phyloP scores from a whole-genome alignment of 1,139 yeast genomes.

The Nadsonia commutata region DNA sequence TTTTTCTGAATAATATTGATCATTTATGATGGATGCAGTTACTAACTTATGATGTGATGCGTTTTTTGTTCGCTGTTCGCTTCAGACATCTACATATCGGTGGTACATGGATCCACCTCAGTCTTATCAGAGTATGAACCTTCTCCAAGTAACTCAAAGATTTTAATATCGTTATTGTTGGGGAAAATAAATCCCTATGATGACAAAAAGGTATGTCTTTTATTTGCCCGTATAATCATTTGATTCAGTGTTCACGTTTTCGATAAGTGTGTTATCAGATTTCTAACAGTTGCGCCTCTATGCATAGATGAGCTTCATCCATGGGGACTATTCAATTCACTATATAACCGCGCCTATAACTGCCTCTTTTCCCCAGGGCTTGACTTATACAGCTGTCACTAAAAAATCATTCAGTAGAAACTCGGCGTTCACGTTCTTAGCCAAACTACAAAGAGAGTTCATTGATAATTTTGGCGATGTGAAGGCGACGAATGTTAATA shows the following conservation, averaged over 20 bases:
- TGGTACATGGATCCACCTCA: conserved; percentile 1
- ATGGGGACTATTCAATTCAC: conserved; percentile 22
- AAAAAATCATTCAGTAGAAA: conserved; percentile 18
- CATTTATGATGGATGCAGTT: too few species aligned
- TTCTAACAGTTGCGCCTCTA: too few species aligned
- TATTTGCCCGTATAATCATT: background rate
- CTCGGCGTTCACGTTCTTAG: conserved; percentile 20
- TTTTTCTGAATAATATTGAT: too few species aligned
- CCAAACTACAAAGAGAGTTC: conserved; percentile 18
- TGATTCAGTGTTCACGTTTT: background rate
- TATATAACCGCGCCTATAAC: conserved; percentile 19
- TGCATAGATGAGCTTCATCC: conserved; percentile 20
- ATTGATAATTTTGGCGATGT: conserved; percentile 9
- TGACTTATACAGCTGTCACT: conserved; percentile 20
- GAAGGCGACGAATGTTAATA: conserved; percentile 6
- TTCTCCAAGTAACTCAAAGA: conserved; percentile 12
- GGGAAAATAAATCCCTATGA: conserved; percentile 16
- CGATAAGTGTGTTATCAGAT: too few species aligned
- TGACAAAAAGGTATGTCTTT: conserved; percentile 14
- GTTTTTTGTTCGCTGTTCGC: background rate
- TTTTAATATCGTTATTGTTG: conserved; percentile 17
- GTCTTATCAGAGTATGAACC: conserved; percentile 11
- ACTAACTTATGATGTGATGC: background rate
- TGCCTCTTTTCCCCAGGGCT: conserved; percentile 17
- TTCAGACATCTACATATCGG: background rate